Evolutionary conservation across 164 flowering plant species (phyloP).

Genomic region (Magnolia officinalis): DNA sequence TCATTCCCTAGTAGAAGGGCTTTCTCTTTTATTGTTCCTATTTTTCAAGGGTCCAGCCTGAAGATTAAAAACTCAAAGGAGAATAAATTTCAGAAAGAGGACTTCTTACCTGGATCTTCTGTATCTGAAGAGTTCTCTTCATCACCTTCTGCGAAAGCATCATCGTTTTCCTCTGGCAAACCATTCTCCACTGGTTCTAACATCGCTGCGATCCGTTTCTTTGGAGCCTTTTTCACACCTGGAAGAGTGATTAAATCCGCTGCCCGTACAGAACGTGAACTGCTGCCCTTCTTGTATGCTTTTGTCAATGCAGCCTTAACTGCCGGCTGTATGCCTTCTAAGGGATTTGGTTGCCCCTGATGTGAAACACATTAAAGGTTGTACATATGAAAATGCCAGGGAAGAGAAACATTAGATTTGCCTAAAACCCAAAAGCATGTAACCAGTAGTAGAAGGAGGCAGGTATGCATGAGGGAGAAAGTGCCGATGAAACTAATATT

Average conservation of each 20-base stretch:
- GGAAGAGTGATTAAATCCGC: constrained; percentile 84
- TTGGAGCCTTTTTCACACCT: constrained; percentile 80
- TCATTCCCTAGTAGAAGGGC: too few species aligned
- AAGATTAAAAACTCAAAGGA: too few species aligned
- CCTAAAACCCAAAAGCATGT: too few species aligned
- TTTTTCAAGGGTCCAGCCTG: too few species aligned
- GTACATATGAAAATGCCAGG: background rate
- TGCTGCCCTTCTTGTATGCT: constrained; percentile 85
- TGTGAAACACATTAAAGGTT: background rate
- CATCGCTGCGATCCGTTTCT: constrained; percentile 86
- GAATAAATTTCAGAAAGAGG: background rate
- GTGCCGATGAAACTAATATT: too few species aligned
- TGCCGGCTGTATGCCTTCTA: constrained; percentile 77
- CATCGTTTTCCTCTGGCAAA: constrained; percentile 42
- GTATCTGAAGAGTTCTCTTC: constrained; percentile 67
- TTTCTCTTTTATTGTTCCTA: too few species aligned
- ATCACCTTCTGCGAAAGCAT: constrained; percentile 44
- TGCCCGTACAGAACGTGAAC: constrained; percentile 55
- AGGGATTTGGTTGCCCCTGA: constrained; percentile 74
- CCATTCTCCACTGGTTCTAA: constrained; percentile 64
- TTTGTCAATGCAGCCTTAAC: constrained; percentile 84
- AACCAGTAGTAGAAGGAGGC: too few species aligned
- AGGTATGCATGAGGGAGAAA: too few species aligned
- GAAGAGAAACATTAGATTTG: too few species aligned
- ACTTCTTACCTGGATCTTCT: constrained; percentile 48